Percentiles rank a stretch among this genome's conserved stretches.
Conservation (phyloP, 768 basidiomycete species). For the Boletus sp. region DNA sequence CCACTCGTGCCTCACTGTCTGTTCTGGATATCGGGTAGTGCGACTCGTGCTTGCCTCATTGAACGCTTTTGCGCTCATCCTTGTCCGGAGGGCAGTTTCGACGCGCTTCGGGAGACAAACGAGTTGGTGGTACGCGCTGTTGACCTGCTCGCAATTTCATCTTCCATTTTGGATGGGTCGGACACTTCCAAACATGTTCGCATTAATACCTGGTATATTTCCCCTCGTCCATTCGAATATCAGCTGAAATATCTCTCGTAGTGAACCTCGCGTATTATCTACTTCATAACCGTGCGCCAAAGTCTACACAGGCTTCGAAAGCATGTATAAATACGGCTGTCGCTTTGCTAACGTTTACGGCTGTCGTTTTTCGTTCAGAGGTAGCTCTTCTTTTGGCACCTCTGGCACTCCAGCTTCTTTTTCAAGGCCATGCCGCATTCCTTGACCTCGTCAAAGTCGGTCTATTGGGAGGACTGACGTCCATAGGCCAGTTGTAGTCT, state of each 20-base stretch:
- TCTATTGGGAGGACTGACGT: constrained; percentile 43
- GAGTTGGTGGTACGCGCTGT: constrained; percentile 55
- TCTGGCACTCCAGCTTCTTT: constrained; percentile 52
- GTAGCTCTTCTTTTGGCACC: constrained; percentile 63
- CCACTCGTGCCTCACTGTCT: background rate
- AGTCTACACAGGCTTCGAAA: constrained; percentile 36
- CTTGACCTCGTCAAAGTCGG: constrained; percentile 46
- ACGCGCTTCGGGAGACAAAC: constrained; percentile 61
- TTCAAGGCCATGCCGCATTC: constrained; percentile 42
- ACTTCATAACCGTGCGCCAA: constrained; percentile 38
- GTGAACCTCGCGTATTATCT: constrained; percentile 61
- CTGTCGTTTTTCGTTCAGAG: constrained; percentile 79
- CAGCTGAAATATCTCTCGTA: background rate
- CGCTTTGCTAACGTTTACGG: constrained; percentile 58
- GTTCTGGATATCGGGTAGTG: constrained; percentile 40
- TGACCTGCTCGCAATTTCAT: constrained; percentile 88
- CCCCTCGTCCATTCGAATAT: background rate
- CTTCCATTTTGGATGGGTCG: constrained; percentile 90
- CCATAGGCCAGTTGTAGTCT: constrained; percentile 44
- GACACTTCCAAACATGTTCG: constrained; percentile 94
- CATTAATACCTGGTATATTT: constrained; percentile 68
- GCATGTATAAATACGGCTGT: constrained; percentile 43
- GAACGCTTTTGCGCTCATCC: constrained; percentile 60
- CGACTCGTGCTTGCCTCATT: constrained; percentile 66
- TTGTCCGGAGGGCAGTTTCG: constrained; percentile 60